Conservation (phyloP, 148 eudicot species). For the Vaccinium myrtillus region DNA sequence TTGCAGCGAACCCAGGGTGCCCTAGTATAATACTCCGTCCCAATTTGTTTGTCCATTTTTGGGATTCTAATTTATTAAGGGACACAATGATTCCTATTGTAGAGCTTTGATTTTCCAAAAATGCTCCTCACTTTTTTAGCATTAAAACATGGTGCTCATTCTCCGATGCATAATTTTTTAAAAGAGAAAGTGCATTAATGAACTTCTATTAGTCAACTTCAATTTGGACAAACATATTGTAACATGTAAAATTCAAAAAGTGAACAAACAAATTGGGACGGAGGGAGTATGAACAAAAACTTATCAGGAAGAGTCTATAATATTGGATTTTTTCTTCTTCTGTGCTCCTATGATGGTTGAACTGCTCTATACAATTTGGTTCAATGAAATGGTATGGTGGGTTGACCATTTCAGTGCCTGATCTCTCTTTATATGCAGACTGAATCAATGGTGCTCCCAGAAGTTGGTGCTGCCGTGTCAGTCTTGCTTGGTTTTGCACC, state of each 20-base stretch:
- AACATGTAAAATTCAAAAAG: too few species aligned
- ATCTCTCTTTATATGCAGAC: conserved; percentile 30
- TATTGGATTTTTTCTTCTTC: background rate
- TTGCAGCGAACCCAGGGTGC: background rate
- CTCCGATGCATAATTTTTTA: too few species aligned
- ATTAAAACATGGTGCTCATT: too few species aligned
- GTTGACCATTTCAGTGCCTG: conserved; percentile 5
- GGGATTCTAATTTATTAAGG: too few species aligned
- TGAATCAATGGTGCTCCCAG: conserved; percentile 53
- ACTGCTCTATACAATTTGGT: background rate
- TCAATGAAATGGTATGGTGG: conserved; percentile 11
- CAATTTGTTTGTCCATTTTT: too few species aligned
- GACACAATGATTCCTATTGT: too few species aligned
- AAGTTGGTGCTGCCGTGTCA: conserved; percentile 86
- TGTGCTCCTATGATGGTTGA: background rate
- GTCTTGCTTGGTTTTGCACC: conserved; percentile 94
- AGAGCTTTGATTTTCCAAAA: too few species aligned
- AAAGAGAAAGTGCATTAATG: too few species aligned
- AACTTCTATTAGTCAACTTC: too few species aligned
- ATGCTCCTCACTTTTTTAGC: too few species aligned
- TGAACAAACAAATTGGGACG: too few species aligned
- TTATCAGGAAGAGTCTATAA: background rate
- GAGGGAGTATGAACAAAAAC: background rate
- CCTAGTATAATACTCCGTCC: background rate
- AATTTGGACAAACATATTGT: too few species aligned